Conservation (phyloP, 768 basidiomycete genomes). For the Pisolithus orientalis region DNA sequence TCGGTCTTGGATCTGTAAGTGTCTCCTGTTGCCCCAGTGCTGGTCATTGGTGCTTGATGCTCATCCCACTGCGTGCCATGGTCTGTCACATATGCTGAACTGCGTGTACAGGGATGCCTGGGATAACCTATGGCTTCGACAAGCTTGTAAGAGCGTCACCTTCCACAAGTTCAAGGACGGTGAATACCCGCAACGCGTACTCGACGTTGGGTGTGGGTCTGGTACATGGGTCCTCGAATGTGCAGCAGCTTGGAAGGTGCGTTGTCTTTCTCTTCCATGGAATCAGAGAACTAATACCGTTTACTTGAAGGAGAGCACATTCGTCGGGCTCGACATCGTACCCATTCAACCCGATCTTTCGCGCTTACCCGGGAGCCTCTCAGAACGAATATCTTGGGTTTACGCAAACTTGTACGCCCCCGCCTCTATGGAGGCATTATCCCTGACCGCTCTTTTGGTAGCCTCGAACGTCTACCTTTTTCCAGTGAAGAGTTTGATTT, state of each 20-base stretch:
- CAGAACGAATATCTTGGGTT: conserved; percentile 62
- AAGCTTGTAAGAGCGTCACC: conserved; percentile 51
- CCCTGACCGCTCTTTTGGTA: conserved; percentile 15
- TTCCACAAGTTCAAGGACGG: conserved; percentile 48
- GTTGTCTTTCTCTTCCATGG: conserved; percentile 3
- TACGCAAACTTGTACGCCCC: conserved; percentile 62
- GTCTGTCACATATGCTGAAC: neutral
- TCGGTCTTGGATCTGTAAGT: conserved; percentile 59
- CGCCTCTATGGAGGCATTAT: neutral
- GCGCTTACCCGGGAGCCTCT: conserved; percentile 52
- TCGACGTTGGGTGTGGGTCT: conserved; percentile 75
- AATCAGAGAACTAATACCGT: neutral
- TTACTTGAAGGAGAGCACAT: conserved; percentile 42
- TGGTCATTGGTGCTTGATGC: neutral
- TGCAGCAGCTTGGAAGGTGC: conserved; percentile 57
- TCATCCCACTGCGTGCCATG: conserved; percentile 1
- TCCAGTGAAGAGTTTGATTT: conserved; percentile 70
- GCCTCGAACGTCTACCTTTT: conserved; percentile 66
- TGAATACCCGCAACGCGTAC: conserved; percentile 18
- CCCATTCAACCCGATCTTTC: conserved; percentile 66
- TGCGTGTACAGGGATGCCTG: conserved; percentile 51
- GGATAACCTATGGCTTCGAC: conserved; percentile 52
- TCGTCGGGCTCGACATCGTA: conserved; percentile 67
- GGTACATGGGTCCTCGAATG: conserved; percentile 69
- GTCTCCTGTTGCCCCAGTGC: neutral